Evolutionary conservation across 768 basidiomycete species (phyloP).

Genomic region (Amanita exitialis): DNA sequence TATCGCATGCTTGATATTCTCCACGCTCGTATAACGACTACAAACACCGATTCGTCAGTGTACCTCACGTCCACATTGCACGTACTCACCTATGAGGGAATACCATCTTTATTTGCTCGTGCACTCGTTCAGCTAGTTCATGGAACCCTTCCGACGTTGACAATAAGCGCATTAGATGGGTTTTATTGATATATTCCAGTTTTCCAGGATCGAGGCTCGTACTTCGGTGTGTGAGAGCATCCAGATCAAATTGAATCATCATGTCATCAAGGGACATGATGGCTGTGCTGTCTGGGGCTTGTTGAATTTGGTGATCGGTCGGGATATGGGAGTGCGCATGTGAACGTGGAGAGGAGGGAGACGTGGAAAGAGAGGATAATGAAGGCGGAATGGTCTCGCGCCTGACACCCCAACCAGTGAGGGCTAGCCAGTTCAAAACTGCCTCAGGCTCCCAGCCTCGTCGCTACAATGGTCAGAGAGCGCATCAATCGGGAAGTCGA

Average conservation of each 20-base stretch:
- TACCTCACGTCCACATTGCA: not conserved
- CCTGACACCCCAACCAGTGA: conserved; percentile 86
- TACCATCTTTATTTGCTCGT: conserved; percentile 37
- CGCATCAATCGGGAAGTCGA: not conserved
- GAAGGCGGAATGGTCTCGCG: conserved; percentile 20
- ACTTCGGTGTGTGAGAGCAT: conserved; percentile 70
- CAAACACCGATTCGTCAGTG: not conserved
- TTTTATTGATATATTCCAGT: conserved; percentile 82
- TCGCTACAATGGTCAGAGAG: conserved; percentile 30
- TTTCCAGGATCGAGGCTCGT: conserved; percentile 74
- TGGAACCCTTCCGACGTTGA: conserved; percentile 38
- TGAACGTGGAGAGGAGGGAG: not conserved
- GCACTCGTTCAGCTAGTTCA: conserved; percentile 45
- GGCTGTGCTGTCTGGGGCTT: conserved; percentile 55
- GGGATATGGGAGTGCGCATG: conserved; percentile 10
- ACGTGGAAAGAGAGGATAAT: conserved; percentile 10
- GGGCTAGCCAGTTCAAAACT: conserved; percentile 85
- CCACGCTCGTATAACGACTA: conserved; percentile 38
- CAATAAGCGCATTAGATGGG: conserved; percentile 58
- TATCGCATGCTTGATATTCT: conserved; percentile 58
- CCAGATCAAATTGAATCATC: conserved; percentile 61
- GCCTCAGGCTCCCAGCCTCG: conserved; percentile 88
- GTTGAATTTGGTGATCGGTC: conserved; percentile 14
- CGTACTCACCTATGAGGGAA: conserved; percentile 22
- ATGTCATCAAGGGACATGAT: conserved; percentile 62